Conservation (phyloP, 352 stramenopile species). For the Phytophthora colocasiae region DNA sequence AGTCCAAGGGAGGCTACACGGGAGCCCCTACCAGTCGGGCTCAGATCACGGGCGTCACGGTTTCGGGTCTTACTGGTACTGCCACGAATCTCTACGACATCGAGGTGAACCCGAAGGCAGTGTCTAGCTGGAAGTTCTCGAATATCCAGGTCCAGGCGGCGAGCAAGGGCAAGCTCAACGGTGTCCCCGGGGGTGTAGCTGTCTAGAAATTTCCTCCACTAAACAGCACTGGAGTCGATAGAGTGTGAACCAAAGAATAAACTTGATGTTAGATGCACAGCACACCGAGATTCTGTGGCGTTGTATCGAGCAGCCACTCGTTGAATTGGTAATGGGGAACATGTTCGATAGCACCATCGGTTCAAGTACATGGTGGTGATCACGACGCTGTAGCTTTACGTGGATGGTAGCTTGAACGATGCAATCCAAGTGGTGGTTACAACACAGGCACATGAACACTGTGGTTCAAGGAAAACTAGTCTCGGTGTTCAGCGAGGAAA, state of each 20-base stretch:
- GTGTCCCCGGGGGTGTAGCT: conserved; percentile 19
- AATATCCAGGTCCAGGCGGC: conserved; percentile 18
- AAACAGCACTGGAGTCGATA: background rate
- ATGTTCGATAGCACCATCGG: background rate
- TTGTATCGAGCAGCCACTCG: background rate
- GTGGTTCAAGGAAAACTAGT: background rate
- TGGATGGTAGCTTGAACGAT: too few relatives aligned
- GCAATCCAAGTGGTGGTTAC: too few relatives aligned
- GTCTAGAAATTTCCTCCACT: conserved; percentile 7
- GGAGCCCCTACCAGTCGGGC: conserved; percentile 17
- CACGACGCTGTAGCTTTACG: too few relatives aligned
- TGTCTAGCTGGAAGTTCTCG: conserved; percentile 23
- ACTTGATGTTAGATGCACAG: conserved; percentile 12
- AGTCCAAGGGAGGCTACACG: conserved; percentile 30
- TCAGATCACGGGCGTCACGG: conserved; percentile 9
- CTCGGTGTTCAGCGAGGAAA: too few relatives aligned
- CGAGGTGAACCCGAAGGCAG: conserved; percentile 26
- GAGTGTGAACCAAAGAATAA: conserved; percentile 9
- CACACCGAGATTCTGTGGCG: background rate
- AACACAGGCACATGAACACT: background rate
- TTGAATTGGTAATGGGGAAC: too few relatives aligned
- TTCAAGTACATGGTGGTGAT: background rate
- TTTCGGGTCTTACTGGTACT: conserved; percentile 26
- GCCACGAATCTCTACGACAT: conserved; percentile 39
- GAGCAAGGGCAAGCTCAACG: conserved; percentile 23